Evolutionary conservation across 139 green algal species (phyloP).

Genomic region (Dunaliella primolecta): DNA sequence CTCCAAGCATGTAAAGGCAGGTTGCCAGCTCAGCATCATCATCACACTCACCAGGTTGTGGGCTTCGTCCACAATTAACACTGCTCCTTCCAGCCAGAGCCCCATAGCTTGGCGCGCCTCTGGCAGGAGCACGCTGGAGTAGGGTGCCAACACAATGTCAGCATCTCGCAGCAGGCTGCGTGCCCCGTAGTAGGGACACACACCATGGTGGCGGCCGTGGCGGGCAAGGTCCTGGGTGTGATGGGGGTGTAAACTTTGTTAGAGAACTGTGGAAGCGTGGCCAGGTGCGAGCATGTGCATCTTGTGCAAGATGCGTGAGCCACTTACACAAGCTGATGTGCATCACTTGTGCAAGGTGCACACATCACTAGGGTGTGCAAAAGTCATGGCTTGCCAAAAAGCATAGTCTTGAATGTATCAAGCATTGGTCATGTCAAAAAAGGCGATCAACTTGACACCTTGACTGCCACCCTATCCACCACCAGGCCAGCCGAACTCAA

Average conservation of each 20-base stretch:
- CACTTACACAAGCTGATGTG: neutral
- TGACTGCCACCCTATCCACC: too few species aligned
- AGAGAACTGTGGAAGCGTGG: too few species aligned
- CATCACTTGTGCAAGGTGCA: neutral
- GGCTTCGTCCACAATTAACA: conserved; percentile 95
- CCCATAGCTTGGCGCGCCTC: conserved; percentile 16
- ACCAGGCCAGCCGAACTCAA: too few species aligned
- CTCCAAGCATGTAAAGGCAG: too few species aligned
- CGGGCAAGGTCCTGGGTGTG: conserved; percentile 64
- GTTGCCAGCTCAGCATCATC: too few species aligned
- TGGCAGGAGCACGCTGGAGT: conserved; percentile 41
- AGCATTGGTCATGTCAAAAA: too few species aligned
- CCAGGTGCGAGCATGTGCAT: too few species aligned
- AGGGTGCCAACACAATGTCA: conserved; percentile 90
- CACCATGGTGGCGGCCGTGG: conserved; percentile 40
- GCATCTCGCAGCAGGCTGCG: conserved; percentile 61
- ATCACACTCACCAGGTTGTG: conserved; percentile 89
- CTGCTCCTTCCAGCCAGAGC: conserved; percentile 29
- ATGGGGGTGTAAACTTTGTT: too few species aligned
- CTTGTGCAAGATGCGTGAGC: neutral
- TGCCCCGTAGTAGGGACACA: conserved; percentile 92
- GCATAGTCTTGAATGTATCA: too few species aligned
- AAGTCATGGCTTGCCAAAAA: too few species aligned
- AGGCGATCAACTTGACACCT: too few species aligned
- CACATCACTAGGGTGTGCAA: too few species aligned